Conservation (phyloP, 2,329 filamentous ascomycete genomes). For the Ophiostoma ips region DNA sequence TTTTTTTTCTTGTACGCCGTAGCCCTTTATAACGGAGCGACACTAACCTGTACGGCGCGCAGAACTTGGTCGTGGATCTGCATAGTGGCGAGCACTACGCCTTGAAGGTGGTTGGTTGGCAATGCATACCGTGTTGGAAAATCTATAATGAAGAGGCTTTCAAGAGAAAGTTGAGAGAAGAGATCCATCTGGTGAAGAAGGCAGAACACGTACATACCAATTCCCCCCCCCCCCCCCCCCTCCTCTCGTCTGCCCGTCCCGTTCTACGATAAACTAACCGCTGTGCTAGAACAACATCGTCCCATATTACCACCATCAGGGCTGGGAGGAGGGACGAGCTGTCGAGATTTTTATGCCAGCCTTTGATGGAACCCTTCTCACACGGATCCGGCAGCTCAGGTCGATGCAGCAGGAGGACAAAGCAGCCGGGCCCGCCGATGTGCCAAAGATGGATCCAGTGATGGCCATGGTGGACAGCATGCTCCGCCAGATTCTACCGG, state of each 20-base stretch:
- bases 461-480: neutral
- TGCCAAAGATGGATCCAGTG: neutral
- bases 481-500: neutral
- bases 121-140: neutral
- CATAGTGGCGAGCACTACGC: neutral
- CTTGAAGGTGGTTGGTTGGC: neutral
- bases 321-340: neutral
- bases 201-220: neutral
- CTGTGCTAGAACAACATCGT: neutral
- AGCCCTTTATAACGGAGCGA: neutral
- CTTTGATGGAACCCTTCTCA: neutral
- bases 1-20: too few species aligned
- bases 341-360: neutral
- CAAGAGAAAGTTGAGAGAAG: neutral
- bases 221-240: too few species aligned
- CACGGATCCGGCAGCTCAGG: neutral
- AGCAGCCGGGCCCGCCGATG: neutral
- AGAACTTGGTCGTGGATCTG: too few species aligned
- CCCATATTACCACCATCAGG: neutral
- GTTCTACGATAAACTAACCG: neutral
- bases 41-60: too few species aligned
- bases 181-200: neutral
- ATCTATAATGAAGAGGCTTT: neutral
- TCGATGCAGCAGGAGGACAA: neutral
- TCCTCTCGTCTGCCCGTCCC: too few species aligned